Evolutionary conservation across 2,329 filamentous ascomycete species (phyloP).

Genomic region (Trichophyton simii): DNA sequence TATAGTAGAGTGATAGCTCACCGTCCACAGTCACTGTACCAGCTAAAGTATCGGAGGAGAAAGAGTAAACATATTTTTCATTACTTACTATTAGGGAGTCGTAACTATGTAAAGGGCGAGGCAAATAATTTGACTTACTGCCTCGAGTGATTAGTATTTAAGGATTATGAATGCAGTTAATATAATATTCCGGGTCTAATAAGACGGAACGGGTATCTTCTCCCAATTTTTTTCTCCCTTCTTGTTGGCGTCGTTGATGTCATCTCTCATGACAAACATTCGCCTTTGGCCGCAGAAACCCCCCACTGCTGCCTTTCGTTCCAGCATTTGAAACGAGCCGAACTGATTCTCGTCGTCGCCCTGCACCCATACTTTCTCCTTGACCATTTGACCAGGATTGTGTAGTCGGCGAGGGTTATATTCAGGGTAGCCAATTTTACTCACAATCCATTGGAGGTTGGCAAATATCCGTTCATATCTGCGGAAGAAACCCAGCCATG

Average conservation of each 20-base stretch:
- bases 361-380: conserved; percentile 5
- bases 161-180: not conserved
- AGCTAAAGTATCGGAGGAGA: not conserved
- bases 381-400: conserved; percentile 4
- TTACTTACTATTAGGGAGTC: not conserved
- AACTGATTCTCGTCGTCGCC: not conserved
- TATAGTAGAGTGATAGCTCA: too few species aligned
- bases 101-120: not conserved
- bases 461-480: conserved; percentile 9
- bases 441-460: conserved; percentile 11
- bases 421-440: conserved; percentile 11
- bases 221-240: conserved; percentile 10
- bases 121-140: not conserved
- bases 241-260: conserved; percentile 7
- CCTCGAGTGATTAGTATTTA: not conserved
- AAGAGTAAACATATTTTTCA: not conserved
- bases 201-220: conserved; percentile 4
- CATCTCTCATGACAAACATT: conserved; percentile 11
- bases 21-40: not conserved
- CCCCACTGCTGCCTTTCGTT: conserved; percentile 3
- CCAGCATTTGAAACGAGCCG: conserved; percentile 8
- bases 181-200: not conserved
- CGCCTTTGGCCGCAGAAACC: conserved; percentile 11
- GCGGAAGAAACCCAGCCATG: conserved; percentile 8
- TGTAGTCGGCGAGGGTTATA: conserved; percentile 10